A percentile compares a stretch with the other conserved stretches of the same genome.
These are phyloP conservation scores for Trichoderma sp. DNA, from an alignment of 2,329 filamentous ascomycete genomes.

Conservation along the genomic window DNA sequence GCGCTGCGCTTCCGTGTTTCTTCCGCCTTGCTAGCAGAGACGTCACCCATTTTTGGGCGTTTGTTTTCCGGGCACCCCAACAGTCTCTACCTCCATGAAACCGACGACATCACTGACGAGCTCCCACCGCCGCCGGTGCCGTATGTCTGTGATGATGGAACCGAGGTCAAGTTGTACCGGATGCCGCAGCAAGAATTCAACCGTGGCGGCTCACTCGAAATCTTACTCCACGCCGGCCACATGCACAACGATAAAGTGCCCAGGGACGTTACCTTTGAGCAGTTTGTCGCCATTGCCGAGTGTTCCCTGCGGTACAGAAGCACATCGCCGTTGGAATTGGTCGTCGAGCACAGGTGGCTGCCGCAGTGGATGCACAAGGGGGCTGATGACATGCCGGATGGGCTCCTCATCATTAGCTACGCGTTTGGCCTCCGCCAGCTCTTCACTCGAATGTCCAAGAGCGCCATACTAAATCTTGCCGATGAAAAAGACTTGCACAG, in stretches of 20 bases:
- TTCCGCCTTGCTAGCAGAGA: conserved; percentile 54
- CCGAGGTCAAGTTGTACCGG: conserved; percentile 52
- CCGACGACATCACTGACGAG: conserved; percentile 43
- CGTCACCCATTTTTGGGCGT: conserved; percentile 55
- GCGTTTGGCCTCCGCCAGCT: conserved; percentile 54
- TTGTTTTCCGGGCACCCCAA: conserved; percentile 47
- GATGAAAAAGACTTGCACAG: conserved; percentile 49
- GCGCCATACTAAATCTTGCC: conserved; percentile 50
- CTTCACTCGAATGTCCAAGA: conserved; percentile 56
- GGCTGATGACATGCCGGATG: conserved; percentile 54
- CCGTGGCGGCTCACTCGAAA: conserved; percentile 47
- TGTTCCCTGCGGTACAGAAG: conserved; percentile 55
- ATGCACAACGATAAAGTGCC: conserved; percentile 53
- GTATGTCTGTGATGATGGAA: conserved; percentile 49
- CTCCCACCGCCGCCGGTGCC: conserved; percentile 43
- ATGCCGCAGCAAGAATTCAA: conserved; percentile 58
- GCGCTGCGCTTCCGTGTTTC: conserved; percentile 56
- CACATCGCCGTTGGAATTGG: conserved; percentile 54
- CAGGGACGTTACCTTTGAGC: conserved; percentile 50
- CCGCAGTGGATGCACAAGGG: conserved; percentile 55
- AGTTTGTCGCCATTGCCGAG: conserved; percentile 57
- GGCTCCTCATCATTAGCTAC: conserved; percentile 56
- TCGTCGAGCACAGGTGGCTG: conserved; percentile 57
- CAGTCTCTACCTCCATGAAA: conserved; percentile 42
- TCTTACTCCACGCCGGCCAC: conserved; percentile 56